Percentiles rank a stretch among this genome's conserved stretches.
phyloP scores from a whole-genome alignment of 805 yeast species.

The Saccharomycopsis malanga region DNA sequence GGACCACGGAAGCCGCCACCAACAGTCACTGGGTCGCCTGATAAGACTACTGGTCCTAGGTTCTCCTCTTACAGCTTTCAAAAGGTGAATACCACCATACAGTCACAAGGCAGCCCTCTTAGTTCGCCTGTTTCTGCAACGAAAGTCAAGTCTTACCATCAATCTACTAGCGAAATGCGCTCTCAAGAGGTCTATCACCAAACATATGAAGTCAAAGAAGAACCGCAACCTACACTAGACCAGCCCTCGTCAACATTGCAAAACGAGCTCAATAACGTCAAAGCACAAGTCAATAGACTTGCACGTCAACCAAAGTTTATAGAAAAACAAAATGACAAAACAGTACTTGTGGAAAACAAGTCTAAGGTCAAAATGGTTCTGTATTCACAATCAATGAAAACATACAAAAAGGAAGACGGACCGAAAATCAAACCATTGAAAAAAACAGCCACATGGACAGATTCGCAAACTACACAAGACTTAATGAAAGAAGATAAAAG shows the following conservation, averaged over 20 bases:
- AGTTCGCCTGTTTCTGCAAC: too few relatives aligned
- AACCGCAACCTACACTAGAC: too few relatives aligned
- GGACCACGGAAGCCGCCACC: slow-evolving; percentile 6
- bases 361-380: not conserved
- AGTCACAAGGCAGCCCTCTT: too few relatives aligned
- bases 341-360: not conserved
- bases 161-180: too few relatives aligned
- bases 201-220: too few relatives aligned
- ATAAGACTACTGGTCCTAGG: not conserved
- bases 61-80: too few relatives aligned
- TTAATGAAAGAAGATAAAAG: not conserved
- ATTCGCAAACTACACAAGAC: not conserved
- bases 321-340: not conserved
- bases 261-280: not conserved
- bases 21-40: not conserved
- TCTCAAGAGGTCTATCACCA: too few relatives aligned
- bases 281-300: not conserved
- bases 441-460: not conserved
- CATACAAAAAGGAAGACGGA: not conserved
- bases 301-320: not conserved
- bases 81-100: too few relatives aligned
- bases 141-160: too few relatives aligned
- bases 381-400: not conserved
- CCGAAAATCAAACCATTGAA: not conserved
- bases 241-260: too few relatives aligned